Base-by-base conservation (phyloP, 2,329 filamentous ascomycete genomes). In the Fusarium brevicatenulatum region DNA sequence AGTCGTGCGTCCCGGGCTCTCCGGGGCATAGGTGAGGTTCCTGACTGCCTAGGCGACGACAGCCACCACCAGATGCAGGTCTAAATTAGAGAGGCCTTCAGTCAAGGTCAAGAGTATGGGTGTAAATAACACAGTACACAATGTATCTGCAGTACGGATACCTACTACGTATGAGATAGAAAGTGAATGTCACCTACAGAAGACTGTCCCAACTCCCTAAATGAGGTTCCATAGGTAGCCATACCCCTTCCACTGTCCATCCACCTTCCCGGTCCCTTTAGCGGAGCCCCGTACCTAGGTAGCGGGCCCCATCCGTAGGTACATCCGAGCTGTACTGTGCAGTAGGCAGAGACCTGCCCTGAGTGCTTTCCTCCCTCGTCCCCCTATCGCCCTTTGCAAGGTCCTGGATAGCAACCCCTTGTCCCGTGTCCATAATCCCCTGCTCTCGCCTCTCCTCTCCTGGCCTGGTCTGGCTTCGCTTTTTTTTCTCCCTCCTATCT, bases 351-450 rank as follows among this genome's bases (percentile, higher is more conserved):
- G 39, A 9, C 54, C 46, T 49, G 47, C 40, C 7, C 39, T 52
- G 61, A 63, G 53, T 59, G 64, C 54, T 63, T 62, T 63, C 56
- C 57, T 73, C 55, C 71, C 57, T 63, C 59, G 64, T 73, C 68
- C 75, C 75, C 75, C 75, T 77, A 77, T 77, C 75, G 66, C 61
- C 66, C 72, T 72, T 70, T 77, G 68, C 75, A 66, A 77, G 75
- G 66, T 70, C 72, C 75, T 73, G 73, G 68, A 70, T 70, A 67
- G 68, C 62, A 77, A 75, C 75, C 75, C 75, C 75, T 77, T 77
- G 75, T 77, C 68, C 75, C 72, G 72, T 77, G 72, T 77, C 74
- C 75, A 69, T 70, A 75, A 74, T 75, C 75, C 75, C 75, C 75
- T 77, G 73, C 66, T 76, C 69, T 76, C 71, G 67, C 68, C 72